These are phyloP conservation scores for Nitzschia palea DNA, from an alignment of 108 stramenopile species.

Conservation along the genomic window DNA sequence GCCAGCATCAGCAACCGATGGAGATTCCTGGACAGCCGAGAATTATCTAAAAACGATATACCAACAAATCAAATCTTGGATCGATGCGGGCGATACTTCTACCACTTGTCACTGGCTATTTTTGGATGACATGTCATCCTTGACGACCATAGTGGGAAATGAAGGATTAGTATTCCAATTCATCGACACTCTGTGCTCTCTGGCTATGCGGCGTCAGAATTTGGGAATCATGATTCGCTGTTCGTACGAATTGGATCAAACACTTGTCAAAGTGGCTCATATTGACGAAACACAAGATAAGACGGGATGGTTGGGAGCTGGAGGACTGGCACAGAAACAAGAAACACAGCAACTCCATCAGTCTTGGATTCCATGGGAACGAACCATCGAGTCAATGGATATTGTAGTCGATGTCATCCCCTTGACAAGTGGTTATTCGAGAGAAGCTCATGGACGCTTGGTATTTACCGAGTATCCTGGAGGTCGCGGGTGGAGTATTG, in stretches of 20 bases:
- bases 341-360: background rate
- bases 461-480: slow-evolving; percentile 43
- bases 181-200: slow-evolving; percentile 28
- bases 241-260: slow-evolving; percentile 38
- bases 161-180: slow-evolving; percentile 49
- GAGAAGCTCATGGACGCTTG: slow-evolving; percentile 79
- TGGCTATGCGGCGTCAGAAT: background rate
- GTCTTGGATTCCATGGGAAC: slow-evolving; percentile 46
- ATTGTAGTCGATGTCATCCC: slow-evolving; percentile 82
- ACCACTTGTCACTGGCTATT: slow-evolving; percentile 38
- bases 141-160: slow-evolving; percentile 47
- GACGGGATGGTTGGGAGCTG: slow-evolving; percentile 51
- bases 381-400: slow-evolving; percentile 64
- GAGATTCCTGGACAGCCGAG: slow-evolving; percentile 15
- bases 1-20: background rate
- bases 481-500: slow-evolving; percentile 30
- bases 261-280: background rate
- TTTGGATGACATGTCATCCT: slow-evolving; percentile 62
- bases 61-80: slow-evolving; percentile 30
- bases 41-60: slow-evolving; percentile 33
- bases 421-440: slow-evolving; percentile 69
- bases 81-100: background rate
- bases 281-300: slow-evolving; percentile 17
- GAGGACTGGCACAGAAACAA: slow-evolving; percentile 29
- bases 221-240: slow-evolving; percentile 42